Evolutionary conservation across 2,329 filamentous ascomycete species (phyloP), one percentile per base, ranked within the genome.

Genomic region (Lasiodiplodia theobromae): DNA sequence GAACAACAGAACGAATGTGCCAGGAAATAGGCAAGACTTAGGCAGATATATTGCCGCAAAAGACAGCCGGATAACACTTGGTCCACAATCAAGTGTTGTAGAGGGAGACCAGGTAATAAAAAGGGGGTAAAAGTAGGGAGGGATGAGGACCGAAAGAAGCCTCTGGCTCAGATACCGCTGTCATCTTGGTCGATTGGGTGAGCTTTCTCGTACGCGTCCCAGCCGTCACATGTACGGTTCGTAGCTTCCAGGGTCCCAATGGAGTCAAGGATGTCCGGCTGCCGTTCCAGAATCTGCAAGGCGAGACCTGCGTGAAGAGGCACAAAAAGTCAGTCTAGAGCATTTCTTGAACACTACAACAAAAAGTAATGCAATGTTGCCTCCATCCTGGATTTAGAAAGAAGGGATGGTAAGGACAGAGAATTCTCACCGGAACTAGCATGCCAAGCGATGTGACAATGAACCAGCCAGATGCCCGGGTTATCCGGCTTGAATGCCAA

Each of bases 401-500:
- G n/a, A 16, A 31, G 62, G 5, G 28, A 16, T 37, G 28, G 6
- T 10, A 18, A 21, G 31, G 40, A 23, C 7, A 44, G n/a, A 4
- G 31, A 31, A 11, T 21, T 23, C 64, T 49, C n/a, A 67, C 65
- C 65, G 31, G 76, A 74, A 49, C 69, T 72, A 1, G 76, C 76
- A 56, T 80, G 78, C 77, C 77, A 80, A 4, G 75, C 77, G 58
- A 80, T 78, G 31, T 80, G 77, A 68, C 78, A 80, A 69, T 80
- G 78, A 74, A 79, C 75, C 5, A 79, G 68, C 78, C 78, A 80
- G 1, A 73, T 73, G 11, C 78, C 78, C 0, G 77, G 78, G 34
- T 80, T 80, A 38, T 80, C 76, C 0, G 76, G 77, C 72, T 77
- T 70, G 49, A 79, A 80, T 0, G 74, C 78, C 11, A 80, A 16